These are phyloP conservation scores for Cubamyces lactineus DNA, from an alignment of 768 basidiomycete species.

Conservation along the genomic window DNA sequence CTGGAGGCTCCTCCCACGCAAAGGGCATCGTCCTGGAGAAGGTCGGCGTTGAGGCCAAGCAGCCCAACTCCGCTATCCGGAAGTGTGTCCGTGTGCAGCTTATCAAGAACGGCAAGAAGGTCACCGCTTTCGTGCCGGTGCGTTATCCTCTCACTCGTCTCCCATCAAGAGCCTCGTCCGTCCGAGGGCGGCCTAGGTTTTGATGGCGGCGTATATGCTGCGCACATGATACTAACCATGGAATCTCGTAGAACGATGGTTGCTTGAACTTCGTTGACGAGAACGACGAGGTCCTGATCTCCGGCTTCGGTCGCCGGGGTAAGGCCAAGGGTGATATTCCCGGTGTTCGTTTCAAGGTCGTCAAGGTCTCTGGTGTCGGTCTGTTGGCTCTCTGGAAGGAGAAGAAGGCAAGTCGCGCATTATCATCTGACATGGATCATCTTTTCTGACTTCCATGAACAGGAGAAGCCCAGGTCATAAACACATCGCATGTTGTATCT, in stretches of 20 bases:
- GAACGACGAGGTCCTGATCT: conserved; percentile 99
- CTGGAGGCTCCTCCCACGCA: conserved; percentile 98
- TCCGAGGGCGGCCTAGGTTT: conserved; percentile 15
- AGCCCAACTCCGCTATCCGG: conserved; percentile 99
- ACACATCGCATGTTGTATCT: conserved; percentile 17
- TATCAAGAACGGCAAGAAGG: conserved; percentile 99
- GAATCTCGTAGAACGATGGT: conserved; percentile 76
- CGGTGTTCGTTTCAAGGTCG: conserved; percentile 99
- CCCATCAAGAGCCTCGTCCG: conserved; percentile 6
- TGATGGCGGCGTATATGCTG: conserved; percentile 9
- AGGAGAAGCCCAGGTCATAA: conserved; percentile 46
- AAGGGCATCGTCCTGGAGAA: conserved; percentile 99
- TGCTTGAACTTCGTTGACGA: conserved; percentile 99
- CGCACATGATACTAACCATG: conserved; percentile 9
- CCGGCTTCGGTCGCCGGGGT: conserved; percentile 99
- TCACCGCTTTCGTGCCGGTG: conserved; percentile 99
- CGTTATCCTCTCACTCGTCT: conserved; percentile 37
- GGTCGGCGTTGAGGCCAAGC: conserved; percentile 99
- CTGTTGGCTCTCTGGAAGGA: conserved; percentile 98
- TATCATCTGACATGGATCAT: background rate
- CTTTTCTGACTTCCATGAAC: conserved; percentile 8
- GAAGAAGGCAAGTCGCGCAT: conserved; percentile 77
- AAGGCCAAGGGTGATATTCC: conserved; percentile 99
- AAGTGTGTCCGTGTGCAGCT: conserved; percentile 99
- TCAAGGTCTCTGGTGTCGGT: conserved; percentile 99